Evolutionary conservation across 2,329 filamentous ascomycete species (phyloP).

Genomic region (Aspergillus amoenus): DNA sequence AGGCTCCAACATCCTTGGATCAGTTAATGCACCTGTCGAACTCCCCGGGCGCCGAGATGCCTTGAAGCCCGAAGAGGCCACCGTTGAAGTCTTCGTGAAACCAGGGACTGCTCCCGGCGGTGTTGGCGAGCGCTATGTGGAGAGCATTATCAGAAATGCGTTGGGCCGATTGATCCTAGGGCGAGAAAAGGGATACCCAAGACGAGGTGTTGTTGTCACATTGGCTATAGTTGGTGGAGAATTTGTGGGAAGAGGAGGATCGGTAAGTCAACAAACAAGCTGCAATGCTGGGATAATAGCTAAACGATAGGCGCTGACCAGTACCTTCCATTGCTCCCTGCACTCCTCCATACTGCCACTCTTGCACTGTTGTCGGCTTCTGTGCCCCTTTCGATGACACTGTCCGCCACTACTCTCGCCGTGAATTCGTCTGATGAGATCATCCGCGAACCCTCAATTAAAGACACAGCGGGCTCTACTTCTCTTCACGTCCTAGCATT

Average conservation of each 20-base stretch:
- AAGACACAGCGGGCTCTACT: conserved; percentile 60
- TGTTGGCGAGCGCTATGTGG: conserved; percentile 79
- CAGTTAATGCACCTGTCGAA: conserved; percentile 92
- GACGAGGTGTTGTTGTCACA: conserved; percentile 45
- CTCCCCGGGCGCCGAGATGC: conserved; percentile 72
- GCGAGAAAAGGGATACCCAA: conserved; percentile 42
- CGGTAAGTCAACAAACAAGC: conserved; percentile 27
- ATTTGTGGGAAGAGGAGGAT: conserved; percentile 36
- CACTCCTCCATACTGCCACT: conserved; percentile 76
- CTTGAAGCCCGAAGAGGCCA: conserved; percentile 86
- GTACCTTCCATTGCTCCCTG: conserved; percentile 78
- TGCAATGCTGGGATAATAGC: conserved; percentile 5
- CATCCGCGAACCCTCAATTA: conserved; percentile 61
- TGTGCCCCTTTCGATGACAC: conserved; percentile 73
- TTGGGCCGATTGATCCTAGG: conserved; percentile 42
- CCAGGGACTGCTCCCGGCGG: conserved; percentile 82
- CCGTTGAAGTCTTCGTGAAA: conserved; percentile 85
- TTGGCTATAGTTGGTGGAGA: conserved; percentile 41
- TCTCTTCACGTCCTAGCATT: conserved; percentile 85
- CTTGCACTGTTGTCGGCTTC: conserved; percentile 78
- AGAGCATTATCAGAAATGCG: conserved; percentile 51
- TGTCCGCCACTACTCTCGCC: conserved; percentile 65
- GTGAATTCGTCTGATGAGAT: conserved; percentile 49
- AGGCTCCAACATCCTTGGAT: conserved; percentile 78
- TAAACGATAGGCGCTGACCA: conserved; percentile 36